Evolutionary conservation across 106 monocot species (phyloP).

Genomic region (Dendrobium catenatum): DNA sequence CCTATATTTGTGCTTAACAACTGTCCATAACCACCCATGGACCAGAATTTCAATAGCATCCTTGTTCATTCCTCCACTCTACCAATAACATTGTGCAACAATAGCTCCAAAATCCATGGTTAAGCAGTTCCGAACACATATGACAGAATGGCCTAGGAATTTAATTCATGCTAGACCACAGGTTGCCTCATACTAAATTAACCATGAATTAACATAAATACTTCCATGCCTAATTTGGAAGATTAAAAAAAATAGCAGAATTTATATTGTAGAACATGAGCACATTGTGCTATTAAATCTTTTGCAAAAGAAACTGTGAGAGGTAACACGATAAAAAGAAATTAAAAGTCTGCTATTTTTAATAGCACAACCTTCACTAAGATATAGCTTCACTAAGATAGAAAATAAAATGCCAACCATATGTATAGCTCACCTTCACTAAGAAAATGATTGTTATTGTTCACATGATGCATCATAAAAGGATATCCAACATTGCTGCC

Average conservation of each 20-base stretch:
- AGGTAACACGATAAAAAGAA: not conserved
- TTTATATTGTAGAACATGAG: not conserved
- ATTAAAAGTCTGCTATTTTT: not conserved
- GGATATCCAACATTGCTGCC: constrained; percentile 26
- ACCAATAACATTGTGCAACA: not conserved
- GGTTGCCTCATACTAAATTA: not conserved
- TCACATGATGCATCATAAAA: constrained; percentile 23
- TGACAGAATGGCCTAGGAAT: not conserved
- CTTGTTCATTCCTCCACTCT: not conserved
- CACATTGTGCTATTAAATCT: not conserved
- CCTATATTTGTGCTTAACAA: too few species aligned
- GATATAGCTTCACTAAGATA: too few species aligned
- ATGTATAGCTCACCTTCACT: constrained; percentile 37
- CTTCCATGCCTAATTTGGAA: not conserved
- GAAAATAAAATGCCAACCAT: not conserved
- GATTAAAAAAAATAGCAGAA: constrained; percentile 1
- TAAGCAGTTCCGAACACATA: not conserved
- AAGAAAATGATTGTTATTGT: constrained; percentile 25
- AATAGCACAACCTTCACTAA: too few species aligned
- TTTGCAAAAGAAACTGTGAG: not conserved
- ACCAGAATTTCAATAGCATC: not conserved
- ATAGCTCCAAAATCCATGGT: not conserved
- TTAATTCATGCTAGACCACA: not conserved
- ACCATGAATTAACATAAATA: not conserved
- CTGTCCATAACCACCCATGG: too few species aligned